phyloP scores from a whole-genome alignment of 179 eudicot genomes.

The Actinidia arguta region DNA sequence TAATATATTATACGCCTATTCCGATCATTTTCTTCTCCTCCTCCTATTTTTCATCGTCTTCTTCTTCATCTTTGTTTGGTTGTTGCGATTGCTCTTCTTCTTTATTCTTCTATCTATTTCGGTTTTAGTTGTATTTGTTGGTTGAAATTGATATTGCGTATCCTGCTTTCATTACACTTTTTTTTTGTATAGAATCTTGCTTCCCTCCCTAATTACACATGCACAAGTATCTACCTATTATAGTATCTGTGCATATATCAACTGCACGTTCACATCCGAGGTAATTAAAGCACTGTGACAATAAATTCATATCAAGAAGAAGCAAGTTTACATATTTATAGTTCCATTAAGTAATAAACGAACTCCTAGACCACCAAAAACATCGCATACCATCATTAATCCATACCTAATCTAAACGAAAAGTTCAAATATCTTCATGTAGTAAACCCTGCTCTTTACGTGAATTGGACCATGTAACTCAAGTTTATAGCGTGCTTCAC shows the following conservation, averaged over 20 bases:
- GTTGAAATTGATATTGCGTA: too few species aligned
- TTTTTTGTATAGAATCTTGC: too few species aligned
- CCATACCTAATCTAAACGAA: neutral
- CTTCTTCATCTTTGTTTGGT: too few species aligned
- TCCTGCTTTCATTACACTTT: too few species aligned
- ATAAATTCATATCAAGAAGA: neutral
- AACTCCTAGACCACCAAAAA: neutral
- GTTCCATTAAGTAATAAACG: neutral
- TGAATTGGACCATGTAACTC: neutral
- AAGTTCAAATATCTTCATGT: neutral
- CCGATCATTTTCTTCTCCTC: too few species aligned
- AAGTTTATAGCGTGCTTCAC: neutral
- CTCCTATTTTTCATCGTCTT: too few species aligned
- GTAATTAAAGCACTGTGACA: neutral
- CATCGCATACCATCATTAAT: too few species aligned
- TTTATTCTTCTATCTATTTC: too few species aligned
- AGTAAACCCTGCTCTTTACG: neutral
- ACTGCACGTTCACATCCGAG: neutral
- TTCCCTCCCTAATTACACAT: too few species aligned
- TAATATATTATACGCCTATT: too few species aligned
- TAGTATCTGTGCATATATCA: neutral
- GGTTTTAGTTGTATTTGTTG: too few species aligned
- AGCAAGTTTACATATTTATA: neutral
- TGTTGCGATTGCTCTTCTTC: too few species aligned
- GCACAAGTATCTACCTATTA: neutral